Percentiles rank a stretch among this genome's conserved stretches.
Conservation (phyloP, 2,329 filamentous ascomycete species). For the Talaromyces atroroseus region DNA sequence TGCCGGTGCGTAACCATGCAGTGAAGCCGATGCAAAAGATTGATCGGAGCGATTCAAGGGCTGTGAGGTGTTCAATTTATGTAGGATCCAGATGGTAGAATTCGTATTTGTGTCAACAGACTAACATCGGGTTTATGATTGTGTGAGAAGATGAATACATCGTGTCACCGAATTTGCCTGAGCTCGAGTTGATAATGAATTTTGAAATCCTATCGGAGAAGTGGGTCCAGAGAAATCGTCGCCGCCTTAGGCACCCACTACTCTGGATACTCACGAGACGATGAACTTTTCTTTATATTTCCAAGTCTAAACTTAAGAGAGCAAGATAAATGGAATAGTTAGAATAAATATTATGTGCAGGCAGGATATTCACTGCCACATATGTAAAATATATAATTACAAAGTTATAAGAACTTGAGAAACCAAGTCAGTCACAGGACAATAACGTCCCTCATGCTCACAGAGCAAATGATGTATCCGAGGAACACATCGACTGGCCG, state of each 20-base stretch:
- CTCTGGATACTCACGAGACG: neutral
- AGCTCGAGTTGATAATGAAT: neutral
- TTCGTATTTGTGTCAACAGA: neutral
- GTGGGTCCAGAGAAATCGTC: neutral
- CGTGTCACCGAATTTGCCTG: neutral
- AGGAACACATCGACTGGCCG: neutral
- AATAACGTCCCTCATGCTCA: conserved; percentile 7
- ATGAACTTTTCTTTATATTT: no score
- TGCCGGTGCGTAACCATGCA: neutral
- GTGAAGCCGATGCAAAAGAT: neutral
- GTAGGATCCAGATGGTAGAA: neutral
- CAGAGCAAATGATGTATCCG: conserved; percentile 14
- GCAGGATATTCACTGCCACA: conserved; percentile 3
- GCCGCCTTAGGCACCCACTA: conserved; percentile 2
- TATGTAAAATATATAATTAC: conserved; percentile 13
- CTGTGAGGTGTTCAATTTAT: neutral
- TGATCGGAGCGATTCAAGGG: neutral
- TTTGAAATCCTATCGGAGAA: neutral
- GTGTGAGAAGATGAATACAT: neutral
- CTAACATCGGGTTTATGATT: neutral
- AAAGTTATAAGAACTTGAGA: conserved; percentile 9
- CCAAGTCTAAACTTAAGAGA: neutral
- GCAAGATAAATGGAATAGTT: neutral
- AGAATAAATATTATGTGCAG: conserved; percentile 12
- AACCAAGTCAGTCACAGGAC: neutral